Evolutionary conservation across 2,329 filamentous ascomycete genomes (phyloP), one percentile per base, ranked within the genome.

Genomic region (Fusarium piperis): DNA sequence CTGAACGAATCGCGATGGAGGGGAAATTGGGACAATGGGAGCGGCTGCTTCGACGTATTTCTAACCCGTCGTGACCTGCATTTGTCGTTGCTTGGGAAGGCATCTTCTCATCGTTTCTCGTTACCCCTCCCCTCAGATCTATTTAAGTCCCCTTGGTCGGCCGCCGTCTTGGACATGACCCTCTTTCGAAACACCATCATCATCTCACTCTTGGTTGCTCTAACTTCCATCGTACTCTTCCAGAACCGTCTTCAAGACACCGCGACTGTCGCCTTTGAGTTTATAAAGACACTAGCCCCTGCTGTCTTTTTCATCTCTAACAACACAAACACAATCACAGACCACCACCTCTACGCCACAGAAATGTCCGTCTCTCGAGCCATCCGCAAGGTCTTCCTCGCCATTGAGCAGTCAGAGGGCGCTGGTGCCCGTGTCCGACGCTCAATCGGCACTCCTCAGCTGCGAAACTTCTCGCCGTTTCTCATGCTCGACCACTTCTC

Each of bases 401-500:
- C 95, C 67, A 83, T 92, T 66, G 94, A 97, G 82, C 93, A 97
- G 81, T 85, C 93, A 30, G 95, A 98, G 81, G 95, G 95, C 46
- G 94, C 91, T 0, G 95, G 96, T 63, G 95, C 95, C 6, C 88
- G 91, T 69, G 95, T 98, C 15, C 90, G 95, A 70, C 91, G 95
- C 65, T 95, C 93, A 44, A 93, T 98, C 73, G 95, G 95, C 74
- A 97, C 94, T 1, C 88, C 93, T 6, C 88, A 92, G 73, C 87
- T 98, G 23, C 90, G 91, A 78, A 94, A 97, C 85, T 92, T 98
- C 81, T 93, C 91, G 15, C 96, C 95, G 0, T 98, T 98, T 83
- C 87, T 98, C 48, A 97, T 98, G 94, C 92, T 98, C 52, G 95
- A 98, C 79, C 93, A 98, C 84, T 98, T 98, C 85, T 89, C 87